phyloP scores from a whole-genome alignment of 257 asterid species.

The Ligustrum vulgare region DNA sequence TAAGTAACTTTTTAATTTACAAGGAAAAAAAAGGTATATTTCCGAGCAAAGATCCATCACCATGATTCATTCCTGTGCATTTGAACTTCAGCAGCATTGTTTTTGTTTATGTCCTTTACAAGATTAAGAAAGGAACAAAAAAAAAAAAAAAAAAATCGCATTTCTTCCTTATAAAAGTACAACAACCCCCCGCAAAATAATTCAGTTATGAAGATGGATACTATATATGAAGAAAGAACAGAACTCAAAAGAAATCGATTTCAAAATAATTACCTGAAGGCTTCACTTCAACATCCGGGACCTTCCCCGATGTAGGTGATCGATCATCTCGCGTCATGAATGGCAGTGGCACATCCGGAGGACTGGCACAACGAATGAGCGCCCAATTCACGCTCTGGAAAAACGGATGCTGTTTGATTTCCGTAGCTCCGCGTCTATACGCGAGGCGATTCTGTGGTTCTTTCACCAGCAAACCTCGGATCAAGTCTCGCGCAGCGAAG shows the following conservation, averaged over 20 bases:
- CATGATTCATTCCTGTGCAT: neutral
- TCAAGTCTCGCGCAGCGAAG: constrained; percentile 58
- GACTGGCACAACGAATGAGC: constrained; percentile 55
- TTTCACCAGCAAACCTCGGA: constrained; percentile 57
- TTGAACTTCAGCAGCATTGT: neutral
- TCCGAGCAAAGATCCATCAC: neutral
- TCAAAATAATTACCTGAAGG: constrained; percentile 62
- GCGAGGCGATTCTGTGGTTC: constrained; percentile 70
- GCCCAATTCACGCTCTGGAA: constrained; percentile 72
- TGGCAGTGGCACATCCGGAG: constrained; percentile 51
- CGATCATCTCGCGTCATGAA: constrained; percentile 23
- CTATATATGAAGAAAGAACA: constrained; percentile 8
- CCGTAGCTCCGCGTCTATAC: constrained; percentile 60
- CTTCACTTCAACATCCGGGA: constrained; percentile 52
- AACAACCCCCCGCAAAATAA: constrained; percentile 13
- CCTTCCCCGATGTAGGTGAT: constrained; percentile 24
- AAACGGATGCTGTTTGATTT: constrained; percentile 63
- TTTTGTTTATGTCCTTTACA: constrained; percentile 27
- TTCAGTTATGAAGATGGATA: constrained; percentile 16
- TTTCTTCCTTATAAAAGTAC: constrained; percentile 20
- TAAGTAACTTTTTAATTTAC: neutral
- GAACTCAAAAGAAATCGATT: constrained; percentile 52
- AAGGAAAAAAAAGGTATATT: neutral
- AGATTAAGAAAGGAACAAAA: constrained; percentile 26
- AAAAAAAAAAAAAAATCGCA: constrained; percentile 18